Conservation (phyloP, 352 stramenopile species). For the Phytophthora gonapodyides region DNA sequence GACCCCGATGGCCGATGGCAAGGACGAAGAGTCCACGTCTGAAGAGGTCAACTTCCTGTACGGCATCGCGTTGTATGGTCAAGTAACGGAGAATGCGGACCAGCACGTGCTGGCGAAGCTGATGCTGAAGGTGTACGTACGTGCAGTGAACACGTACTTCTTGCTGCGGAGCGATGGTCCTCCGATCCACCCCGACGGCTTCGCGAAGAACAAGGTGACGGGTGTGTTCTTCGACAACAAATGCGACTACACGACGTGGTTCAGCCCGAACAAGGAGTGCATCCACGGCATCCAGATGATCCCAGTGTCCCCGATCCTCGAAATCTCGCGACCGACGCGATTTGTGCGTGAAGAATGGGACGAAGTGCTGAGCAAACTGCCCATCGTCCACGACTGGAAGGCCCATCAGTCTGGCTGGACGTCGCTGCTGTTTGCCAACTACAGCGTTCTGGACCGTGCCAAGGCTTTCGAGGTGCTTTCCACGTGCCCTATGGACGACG, state of each 20-base stretch:
- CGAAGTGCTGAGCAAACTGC: constrained; percentile 56
- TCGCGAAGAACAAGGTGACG: constrained; percentile 72
- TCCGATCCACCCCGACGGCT: constrained; percentile 50
- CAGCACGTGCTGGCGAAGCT: constrained; percentile 49
- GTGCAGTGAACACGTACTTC: constrained; percentile 74
- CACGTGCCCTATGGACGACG: constrained; percentile 66
- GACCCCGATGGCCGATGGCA: constrained; percentile 71
- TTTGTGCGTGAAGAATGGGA: constrained; percentile 74
- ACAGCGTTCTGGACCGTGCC: constrained; percentile 46
- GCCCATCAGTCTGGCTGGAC: constrained; percentile 53
- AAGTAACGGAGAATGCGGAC: constrained; percentile 49
- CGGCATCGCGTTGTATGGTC: constrained; percentile 52
- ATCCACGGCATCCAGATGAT: constrained; percentile 85
- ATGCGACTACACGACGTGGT: constrained; percentile 76
- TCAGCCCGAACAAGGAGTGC: constrained; percentile 72
- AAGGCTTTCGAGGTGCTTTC: constrained; percentile 45
- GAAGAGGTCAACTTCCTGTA: constrained; percentile 79
- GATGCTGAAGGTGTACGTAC: constrained; percentile 62
- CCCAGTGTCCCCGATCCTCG: constrained; percentile 58
- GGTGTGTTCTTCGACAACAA: constrained; percentile 83
- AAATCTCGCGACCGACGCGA: constrained; percentile 36
- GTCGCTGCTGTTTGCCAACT: constrained; percentile 69
- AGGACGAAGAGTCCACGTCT: constrained; percentile 72
- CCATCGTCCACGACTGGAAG: constrained; percentile 57
- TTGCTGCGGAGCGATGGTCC: constrained; percentile 50